Base-by-base conservation (phyloP, 208 protist genomes). In the Trichomonas tenax region DNA sequence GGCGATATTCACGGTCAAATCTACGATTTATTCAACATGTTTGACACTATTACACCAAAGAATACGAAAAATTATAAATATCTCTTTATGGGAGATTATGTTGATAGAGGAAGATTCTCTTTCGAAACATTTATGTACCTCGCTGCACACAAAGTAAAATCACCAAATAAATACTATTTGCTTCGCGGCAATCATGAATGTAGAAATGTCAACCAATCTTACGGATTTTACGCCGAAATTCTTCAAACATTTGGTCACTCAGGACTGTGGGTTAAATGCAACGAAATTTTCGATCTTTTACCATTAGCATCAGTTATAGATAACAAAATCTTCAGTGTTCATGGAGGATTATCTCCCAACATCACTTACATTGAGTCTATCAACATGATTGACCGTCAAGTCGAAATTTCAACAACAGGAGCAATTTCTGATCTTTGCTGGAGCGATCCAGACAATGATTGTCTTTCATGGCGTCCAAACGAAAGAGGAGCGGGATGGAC, bases 41-140 rank as follows among this genome's bases (percentile, higher is more conserved):
- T 99, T 97, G 99, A 99, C 46, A 72, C 58, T 3, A 17, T 72
- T n/a, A 31, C 11, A n/a, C 4, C 58, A 21, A 72, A 72, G 26
- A n/a, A n/a, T 6, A 72, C 21, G 26, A 84, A 84, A 84, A 98
- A 99, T 97, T 99, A 98, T 15, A 99, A 99, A 96, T 99, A 99
- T 96, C 97, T 99, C 14, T 99, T 99, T 97, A 98, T 99, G 97
- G 97, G 97, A 46, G 96, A 96, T 89, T 96, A 96, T 38, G 96
- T 96, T 2, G 96, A 96, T 31, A 26, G 96, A 96, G 96, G 96
- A 17, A 45, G 36, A 3, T 97, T 96, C 49, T 97, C 96, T 23
- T 45, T 86, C 6, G 97, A 97, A 95, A 96, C 88, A 36, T 44
- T 97, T 36, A 51, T 96, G 17, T 49, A 96, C 41, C 96, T 97